phyloP scores from a whole-genome alignment of 2,329 filamentous ascomycete species.

The Dactylellina cionopaga region DNA sequence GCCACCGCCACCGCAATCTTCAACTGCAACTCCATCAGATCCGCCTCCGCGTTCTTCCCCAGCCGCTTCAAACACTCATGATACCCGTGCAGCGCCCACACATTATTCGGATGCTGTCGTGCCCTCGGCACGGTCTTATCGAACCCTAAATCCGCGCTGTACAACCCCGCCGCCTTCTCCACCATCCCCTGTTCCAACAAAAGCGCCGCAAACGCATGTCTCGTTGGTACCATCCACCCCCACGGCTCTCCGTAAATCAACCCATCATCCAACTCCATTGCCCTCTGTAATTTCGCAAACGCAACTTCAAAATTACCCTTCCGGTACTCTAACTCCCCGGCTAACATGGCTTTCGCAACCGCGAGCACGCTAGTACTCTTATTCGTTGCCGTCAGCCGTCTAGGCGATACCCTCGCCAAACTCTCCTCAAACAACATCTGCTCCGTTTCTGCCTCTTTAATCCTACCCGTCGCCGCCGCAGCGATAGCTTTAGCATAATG shows the following conservation, averaged over 20 bases:
- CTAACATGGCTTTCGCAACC: constrained; percentile 69
- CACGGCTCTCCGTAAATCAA: constrained; percentile 79
- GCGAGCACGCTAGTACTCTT: constrained; percentile 53
- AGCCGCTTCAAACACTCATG: constrained; percentile 73
- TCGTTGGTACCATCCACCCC: constrained; percentile 80
- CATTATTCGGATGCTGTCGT: constrained; percentile 75
- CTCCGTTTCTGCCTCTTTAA: constrained; percentile 68
- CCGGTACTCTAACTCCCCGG: constrained; percentile 79
- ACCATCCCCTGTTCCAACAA: constrained; percentile 73
- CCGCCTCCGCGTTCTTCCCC: constrained; percentile 65
- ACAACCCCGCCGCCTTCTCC: constrained; percentile 68
- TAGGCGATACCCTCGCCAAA: constrained; percentile 64
- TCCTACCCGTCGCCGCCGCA: constrained; percentile 68
- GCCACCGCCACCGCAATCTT: constrained; percentile 67
- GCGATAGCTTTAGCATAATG: constrained; percentile 77
- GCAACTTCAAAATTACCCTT: constrained; percentile 68
- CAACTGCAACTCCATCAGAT: constrained; percentile 65
- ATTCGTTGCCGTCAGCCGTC: constrained; percentile 73
- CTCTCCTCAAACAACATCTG: constrained; percentile 67
- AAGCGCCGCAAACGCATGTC: constrained; percentile 76
- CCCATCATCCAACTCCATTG: constrained; percentile 70
- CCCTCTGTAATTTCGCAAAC: constrained; percentile 69
- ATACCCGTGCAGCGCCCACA: constrained; percentile 79
- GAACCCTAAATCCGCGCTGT: constrained; percentile 71
- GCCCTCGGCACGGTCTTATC: constrained; percentile 71